These are phyloP conservation scores for Anthracocystis panici-leucophaei DNA, from an alignment of 1,284 basidiomycete species.

Conservation along the genomic window DNA sequence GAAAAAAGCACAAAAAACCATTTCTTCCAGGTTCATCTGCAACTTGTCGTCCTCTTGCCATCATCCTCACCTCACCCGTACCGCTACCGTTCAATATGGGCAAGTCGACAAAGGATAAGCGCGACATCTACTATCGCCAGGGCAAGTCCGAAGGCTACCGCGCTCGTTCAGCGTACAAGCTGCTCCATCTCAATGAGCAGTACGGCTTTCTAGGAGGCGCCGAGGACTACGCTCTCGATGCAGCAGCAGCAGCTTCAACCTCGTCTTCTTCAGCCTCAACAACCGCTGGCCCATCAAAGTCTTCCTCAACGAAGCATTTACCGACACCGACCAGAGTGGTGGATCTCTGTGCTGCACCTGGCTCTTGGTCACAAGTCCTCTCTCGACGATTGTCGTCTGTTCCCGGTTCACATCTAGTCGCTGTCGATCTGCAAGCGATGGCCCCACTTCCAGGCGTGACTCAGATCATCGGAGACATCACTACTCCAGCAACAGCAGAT, in stretches of 20 bases:
- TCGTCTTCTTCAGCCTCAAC: constrained; percentile 11
- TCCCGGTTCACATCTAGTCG: constrained; percentile 70
- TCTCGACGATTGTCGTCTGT: constrained; percentile 63
- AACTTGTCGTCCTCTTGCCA: not conserved
- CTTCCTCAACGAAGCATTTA: constrained; percentile 4
- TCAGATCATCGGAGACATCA: constrained; percentile 75
- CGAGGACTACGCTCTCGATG: constrained; percentile 33
- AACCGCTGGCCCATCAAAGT: not conserved
- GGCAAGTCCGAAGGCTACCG: constrained; percentile 72
- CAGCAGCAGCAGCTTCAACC: constrained; percentile 2
- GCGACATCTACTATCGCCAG: constrained; percentile 74
- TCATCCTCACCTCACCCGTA: constrained; percentile 1
- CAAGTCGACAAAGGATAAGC: constrained; percentile 71
- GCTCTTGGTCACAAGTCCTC: constrained; percentile 71
- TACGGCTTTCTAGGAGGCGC: constrained; percentile 72
- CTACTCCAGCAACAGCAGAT: constrained; percentile 72
- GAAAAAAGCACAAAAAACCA: constrained; percentile 1
- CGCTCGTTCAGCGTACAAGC: constrained; percentile 75
- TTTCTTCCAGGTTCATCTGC: constrained; percentile 1
- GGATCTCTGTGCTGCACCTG: constrained; percentile 75
- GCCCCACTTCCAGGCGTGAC: constrained; percentile 73
- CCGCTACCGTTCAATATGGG: constrained; percentile 48
- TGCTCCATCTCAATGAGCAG: constrained; percentile 73
- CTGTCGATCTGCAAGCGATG: constrained; percentile 75
- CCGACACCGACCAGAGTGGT: constrained; percentile 70